Conservation (phyloP, 2,329 filamentous ascomycete species). For the Calonectria naviculata region DNA sequence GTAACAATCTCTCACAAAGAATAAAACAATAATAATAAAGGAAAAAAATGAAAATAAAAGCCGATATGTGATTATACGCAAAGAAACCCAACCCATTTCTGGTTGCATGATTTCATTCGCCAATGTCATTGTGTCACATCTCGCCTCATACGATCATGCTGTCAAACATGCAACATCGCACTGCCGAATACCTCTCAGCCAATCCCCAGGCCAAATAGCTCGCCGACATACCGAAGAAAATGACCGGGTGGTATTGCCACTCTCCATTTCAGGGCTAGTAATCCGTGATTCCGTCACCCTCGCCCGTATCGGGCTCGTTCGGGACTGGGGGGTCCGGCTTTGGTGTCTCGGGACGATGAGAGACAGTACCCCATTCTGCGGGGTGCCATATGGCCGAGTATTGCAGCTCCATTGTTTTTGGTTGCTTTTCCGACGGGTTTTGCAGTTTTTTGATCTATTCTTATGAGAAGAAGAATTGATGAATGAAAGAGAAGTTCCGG, state of each 20-base stretch:
- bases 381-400: conserved; percentile 3
- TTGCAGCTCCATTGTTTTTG: conserved; percentile 12
- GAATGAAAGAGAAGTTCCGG: not conserved
- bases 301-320: conserved; percentile 43
- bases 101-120: not conserved
- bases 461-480: not conserved
- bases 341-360: conserved; percentile 46
- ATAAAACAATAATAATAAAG: not conserved
- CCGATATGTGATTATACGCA: not conserved
- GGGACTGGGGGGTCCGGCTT: conserved; percentile 44
- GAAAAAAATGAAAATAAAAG: not conserved
- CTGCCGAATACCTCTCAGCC: not conserved
- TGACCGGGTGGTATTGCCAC: not conserved
- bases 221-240: conserved; percentile 19
- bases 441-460: not conserved
- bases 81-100: not conserved
- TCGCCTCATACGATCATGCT: not conserved
- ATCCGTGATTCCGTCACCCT: conserved; percentile 46
- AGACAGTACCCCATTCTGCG: conserved; percentile 3
- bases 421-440: not conserved
- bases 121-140: not conserved
- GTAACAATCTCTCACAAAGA: not conserved
- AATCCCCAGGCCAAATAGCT: conserved; percentile 1
- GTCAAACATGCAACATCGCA: not conserved
- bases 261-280: conserved; percentile 27